Percentiles rank a stretch among this genome's conserved stretches.
Evolutionary conservation across 257 asterid species (phyloP).

Genomic region (Pogostemon cablin): DNA sequence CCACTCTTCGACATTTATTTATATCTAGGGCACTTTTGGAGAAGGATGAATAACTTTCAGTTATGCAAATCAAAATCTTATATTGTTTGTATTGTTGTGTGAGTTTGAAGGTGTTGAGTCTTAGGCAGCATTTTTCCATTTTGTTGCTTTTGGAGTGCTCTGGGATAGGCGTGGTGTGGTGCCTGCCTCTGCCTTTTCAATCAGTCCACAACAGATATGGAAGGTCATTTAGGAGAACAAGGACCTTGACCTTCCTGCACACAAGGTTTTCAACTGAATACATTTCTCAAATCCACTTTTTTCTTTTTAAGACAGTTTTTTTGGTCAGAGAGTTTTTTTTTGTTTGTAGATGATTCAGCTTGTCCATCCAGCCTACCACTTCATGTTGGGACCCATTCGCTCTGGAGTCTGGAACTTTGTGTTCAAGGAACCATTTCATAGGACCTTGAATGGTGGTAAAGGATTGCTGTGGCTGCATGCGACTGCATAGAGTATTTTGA

Average conservation of each 20-base stretch:
- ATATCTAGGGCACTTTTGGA: slow-evolving; percentile 13
- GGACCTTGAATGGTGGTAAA: slow-evolving; percentile 72
- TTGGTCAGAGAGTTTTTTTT: slow-evolving; percentile 25
- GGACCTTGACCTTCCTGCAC: slow-evolving; percentile 99
- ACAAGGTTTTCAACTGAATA: slow-evolving; percentile 61
- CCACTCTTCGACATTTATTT: background rate
- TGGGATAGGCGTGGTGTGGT: slow-evolving; percentile 99
- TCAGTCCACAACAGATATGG: slow-evolving; percentile 95
- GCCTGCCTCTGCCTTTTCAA: slow-evolving; percentile 97
- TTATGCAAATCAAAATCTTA: slow-evolving; percentile 23
- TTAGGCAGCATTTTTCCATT: slow-evolving; percentile 83
- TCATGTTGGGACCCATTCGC: slow-evolving; percentile 88
- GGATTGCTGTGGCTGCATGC: slow-evolving; percentile 77
- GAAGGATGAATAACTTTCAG: slow-evolving; percentile 22
- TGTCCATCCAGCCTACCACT: slow-evolving; percentile 89
- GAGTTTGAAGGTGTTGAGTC: slow-evolving; percentile 66
- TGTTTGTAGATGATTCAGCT: slow-evolving; percentile 82
- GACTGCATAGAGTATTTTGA: slow-evolving; percentile 58
- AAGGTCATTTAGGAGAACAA: slow-evolving; percentile 93
- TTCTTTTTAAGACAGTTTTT: slow-evolving; percentile 12
- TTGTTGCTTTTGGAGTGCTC: slow-evolving; percentile 97
- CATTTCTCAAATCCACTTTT: slow-evolving; percentile 23
- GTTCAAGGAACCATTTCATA: slow-evolving; percentile 73
- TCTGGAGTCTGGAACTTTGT: slow-evolving; percentile 67
- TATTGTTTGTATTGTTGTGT: slow-evolving; percentile 26